A percentile compares a stretch with the other conserved stretches of the same genome.
Conservation (phyloP, 140 eudicot genomes). For the Flaveria floridana region DNA sequence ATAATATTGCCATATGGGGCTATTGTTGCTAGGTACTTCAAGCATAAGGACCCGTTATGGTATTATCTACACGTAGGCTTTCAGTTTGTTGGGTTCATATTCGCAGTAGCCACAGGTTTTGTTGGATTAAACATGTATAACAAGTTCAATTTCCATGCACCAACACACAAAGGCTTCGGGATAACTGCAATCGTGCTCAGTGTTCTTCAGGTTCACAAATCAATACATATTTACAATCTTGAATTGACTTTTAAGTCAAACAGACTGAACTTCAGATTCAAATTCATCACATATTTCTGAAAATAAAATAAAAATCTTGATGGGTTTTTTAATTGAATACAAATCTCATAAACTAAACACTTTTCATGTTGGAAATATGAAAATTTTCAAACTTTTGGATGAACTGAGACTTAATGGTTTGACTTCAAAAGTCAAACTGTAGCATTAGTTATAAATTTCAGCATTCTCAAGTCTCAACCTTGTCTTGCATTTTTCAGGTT, state of each 20-base stretch:
- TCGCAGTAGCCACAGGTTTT: slow-evolving; percentile 59
- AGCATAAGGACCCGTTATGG: slow-evolving; percentile 72
- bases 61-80: slow-evolving; percentile 59
- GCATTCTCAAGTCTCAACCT: not conserved
- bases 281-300: not conserved
- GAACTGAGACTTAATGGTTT: not conserved
- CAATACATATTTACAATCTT: not conserved
- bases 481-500: slow-evolving; percentile 48
- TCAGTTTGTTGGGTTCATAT: slow-evolving; percentile 72
- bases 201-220: slow-evolving; percentile 66
- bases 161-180: slow-evolving; percentile 84
- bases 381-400: not conserved
- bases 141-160: slow-evolving; percentile 47
- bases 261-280: not conserved
- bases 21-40: slow-evolving; percentile 70
- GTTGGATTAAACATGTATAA: slow-evolving; percentile 65
- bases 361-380: not conserved
- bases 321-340: not conserved
- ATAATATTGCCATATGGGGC: slow-evolving; percentile 80
- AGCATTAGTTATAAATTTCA: not conserved
- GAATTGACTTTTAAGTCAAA: slow-evolving; percentile 19
- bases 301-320: slow-evolving; percentile 5
- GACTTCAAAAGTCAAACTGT: slow-evolving; percentile 20
- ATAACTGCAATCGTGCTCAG: slow-evolving; percentile 61
- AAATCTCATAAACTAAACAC: not conserved